phyloP scores from a whole-genome alignment of 2,329 filamentous ascomycete genomes.

The Neonectria magnoliae region DNA sequence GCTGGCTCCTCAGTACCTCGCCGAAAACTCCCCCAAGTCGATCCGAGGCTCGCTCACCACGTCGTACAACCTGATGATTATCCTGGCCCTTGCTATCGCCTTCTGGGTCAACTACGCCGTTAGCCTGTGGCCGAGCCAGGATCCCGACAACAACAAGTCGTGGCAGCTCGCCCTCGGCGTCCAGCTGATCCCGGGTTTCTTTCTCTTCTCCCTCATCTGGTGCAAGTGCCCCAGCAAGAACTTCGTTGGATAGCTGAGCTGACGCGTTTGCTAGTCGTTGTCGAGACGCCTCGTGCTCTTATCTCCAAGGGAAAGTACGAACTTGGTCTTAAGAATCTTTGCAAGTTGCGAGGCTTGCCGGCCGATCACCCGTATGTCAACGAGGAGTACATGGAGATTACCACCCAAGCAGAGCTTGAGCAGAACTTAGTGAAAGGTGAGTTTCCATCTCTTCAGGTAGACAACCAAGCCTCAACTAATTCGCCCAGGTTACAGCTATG shows the following conservation, averaged over 20 bases:
- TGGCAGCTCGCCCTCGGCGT: slow-evolving; percentile 26
- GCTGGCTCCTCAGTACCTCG: slow-evolving; percentile 20
- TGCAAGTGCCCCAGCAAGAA: not conserved
- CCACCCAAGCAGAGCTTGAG: slow-evolving; percentile 35
- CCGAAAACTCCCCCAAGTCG: slow-evolving; percentile 18
- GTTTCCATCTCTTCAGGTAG: not conserved
- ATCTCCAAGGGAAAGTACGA: slow-evolving; percentile 50
- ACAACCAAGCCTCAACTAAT: slow-evolving; percentile 15
- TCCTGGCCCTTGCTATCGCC: slow-evolving; percentile 15
- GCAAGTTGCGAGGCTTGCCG: slow-evolving; percentile 50
- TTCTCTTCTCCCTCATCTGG: slow-evolving; percentile 21
- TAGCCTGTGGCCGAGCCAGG: slow-evolving; percentile 7
- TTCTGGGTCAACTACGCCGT: slow-evolving; percentile 24
- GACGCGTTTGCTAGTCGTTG: not conserved
- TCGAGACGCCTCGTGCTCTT: slow-evolving; percentile 38
- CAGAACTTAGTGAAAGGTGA: slow-evolving; percentile 16
- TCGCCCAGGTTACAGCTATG: slow-evolving; percentile 18
- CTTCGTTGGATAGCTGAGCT: not conserved
- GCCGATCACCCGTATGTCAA: slow-evolving; percentile 51
- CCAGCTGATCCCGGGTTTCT: slow-evolving; percentile 31
- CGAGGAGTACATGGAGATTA: slow-evolving; percentile 46
- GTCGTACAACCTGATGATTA: slow-evolving; percentile 20
- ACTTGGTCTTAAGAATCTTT: slow-evolving; percentile 49
- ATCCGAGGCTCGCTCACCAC: slow-evolving; percentile 19
- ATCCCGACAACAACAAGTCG: not conserved